phyloP scores from a whole-genome alignment of 192 early-diverging fungal genomes.

The Backusella australiensis region DNA sequence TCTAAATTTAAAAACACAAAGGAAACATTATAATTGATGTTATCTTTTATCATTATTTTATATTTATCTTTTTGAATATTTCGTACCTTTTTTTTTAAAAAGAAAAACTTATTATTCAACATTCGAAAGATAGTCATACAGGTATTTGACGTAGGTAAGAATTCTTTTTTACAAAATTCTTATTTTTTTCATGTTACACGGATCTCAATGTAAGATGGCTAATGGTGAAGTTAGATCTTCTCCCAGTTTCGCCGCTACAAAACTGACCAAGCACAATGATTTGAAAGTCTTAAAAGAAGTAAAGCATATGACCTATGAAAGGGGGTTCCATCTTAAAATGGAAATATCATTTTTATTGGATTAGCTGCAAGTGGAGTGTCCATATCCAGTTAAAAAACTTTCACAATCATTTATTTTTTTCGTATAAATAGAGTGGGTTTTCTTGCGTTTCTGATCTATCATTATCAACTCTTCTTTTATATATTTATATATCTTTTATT shows the following conservation, averaged over 20 bases:
- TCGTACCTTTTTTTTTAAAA: neutral
- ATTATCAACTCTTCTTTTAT: neutral
- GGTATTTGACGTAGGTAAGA: neutral
- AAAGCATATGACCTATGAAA: constrained; percentile 8
- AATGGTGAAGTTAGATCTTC: neutral
- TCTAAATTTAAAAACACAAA: neutral
- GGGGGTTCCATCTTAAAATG: neutral
- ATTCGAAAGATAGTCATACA: neutral
- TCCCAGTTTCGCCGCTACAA: neutral
- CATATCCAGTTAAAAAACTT: neutral
- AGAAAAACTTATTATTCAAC: neutral
- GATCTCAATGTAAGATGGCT: neutral
- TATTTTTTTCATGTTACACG: neutral
- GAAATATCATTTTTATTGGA: neutral
- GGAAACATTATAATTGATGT: neutral
- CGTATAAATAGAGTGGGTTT: neutral
- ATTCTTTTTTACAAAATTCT: neutral
- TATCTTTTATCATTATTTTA: neutral
- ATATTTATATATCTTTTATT: neutral
- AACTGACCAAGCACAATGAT: neutral
- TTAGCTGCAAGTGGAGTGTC: neutral
- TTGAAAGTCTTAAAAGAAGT: neutral
- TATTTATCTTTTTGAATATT: neutral
- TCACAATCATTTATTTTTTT: neutral
- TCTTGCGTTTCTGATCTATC: neutral